Conservation (phyloP, 345 rosid species). For the Populus davidiana region DNA sequence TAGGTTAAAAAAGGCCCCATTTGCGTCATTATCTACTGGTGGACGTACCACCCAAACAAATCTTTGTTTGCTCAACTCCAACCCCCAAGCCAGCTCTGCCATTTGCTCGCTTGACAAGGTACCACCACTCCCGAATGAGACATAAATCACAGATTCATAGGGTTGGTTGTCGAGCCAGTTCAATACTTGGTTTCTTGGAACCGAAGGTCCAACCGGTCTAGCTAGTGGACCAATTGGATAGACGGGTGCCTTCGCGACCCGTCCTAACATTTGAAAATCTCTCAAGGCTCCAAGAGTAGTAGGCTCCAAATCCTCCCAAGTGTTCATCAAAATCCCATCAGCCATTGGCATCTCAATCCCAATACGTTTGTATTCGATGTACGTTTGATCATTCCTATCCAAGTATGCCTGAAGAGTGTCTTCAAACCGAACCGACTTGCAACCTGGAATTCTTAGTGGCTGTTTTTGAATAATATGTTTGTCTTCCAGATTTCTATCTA, state of each 20-base stretch:
- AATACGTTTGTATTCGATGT: neutral
- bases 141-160: conserved; percentile 46
- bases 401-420: neutral
- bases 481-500: conserved; percentile 26
- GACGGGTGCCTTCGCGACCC: conserved; percentile 30
- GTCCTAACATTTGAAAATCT: conserved; percentile 16
- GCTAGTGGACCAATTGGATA: conserved; percentile 49
- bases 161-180: conserved; percentile 55
- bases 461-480: conserved; percentile 19
- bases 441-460: conserved; percentile 50
- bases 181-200: neutral
- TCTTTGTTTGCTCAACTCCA: conserved; percentile 55
- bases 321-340: conserved; percentile 54
- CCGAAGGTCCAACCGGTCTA: neutral
- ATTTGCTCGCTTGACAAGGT: conserved; percentile 47
- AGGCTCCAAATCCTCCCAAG: conserved; percentile 48
- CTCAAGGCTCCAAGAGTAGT: conserved; percentile 36
- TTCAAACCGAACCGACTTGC: conserved; percentile 35
- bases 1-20: conserved; percentile 24
- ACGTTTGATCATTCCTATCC: neutral
- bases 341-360: conserved; percentile 35
- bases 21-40: conserved; percentile 22
- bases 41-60: conserved; percentile 64
- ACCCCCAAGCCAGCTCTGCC: conserved; percentile 56
- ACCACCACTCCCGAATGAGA: conserved; percentile 77